Base-by-base conservation (phyloP, 2,329 filamentous ascomycete species). In the Fusarium domesticum region DNA sequence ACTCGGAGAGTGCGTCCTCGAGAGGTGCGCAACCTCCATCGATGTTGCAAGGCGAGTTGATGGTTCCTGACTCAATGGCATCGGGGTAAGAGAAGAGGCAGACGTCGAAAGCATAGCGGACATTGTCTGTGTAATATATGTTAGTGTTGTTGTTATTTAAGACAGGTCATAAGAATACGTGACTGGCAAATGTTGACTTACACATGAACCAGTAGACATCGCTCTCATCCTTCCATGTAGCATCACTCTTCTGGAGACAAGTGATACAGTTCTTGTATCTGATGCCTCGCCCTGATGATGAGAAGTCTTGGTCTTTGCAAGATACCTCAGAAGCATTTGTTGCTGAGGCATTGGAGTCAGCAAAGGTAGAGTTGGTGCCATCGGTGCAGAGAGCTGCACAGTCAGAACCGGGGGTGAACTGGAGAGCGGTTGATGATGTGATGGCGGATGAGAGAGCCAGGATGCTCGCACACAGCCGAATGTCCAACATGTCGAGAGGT, bases 341-440 rank as follows among this genome's bases (percentile, higher is more conserved):
- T 4, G 56, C 66, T 0, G 75, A 71, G 5, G 61, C 54, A 2
- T 53, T 51, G 0, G 71, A 51, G 16, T 69, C 61, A 23, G 63
- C 6, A 53, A 0, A 57, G 41, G 44, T 74, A 62, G 8, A 58
- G 11, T 64, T 59, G 0, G 57, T 45, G 3, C 64, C 61, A 45
- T 75, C 69, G 5, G 76, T 55, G 43, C 78, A 81, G 2, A 72
- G 45, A 0, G 70, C 60, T 0, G 75, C 69, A 54, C 78, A 81
- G 8, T 65, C 56, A 0, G 78, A 81, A 8, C 72, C 72, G 1
- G 77, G 73, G 2, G 75, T 71, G 2, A 79, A 71, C 40, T 75
- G 64, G 3, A 79, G 61, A 3, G 67, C 69, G 10, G 36, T 11
- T 4, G 32, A 35, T 42, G 33, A 41, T 17, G 7, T 45, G 36